Percentiles rank a stretch among this genome's conserved stretches.
These are phyloP conservation scores for Lasiosphaeris hirsuta DNA, from an alignment of 495 filamentous ascomycete species.

Conservation along the genomic window DNA sequence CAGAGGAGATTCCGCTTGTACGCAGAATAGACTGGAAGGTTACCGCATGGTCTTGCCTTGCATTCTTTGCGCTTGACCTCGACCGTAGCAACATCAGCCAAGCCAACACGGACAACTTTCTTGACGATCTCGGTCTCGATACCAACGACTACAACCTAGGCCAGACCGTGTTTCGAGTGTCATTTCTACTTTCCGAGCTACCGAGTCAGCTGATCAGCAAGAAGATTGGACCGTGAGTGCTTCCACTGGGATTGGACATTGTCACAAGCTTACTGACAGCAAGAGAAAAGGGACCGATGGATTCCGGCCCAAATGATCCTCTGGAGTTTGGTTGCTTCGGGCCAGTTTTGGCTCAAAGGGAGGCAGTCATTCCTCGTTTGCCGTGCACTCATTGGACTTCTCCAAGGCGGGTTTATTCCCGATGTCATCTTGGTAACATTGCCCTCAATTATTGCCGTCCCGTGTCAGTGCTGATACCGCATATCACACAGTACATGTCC, in stretches of 20 bases:
- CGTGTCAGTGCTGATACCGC: neutral
- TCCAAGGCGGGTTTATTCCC: constrained; percentile 53
- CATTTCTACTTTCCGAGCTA: constrained; percentile 66
- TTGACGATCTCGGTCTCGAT: constrained; percentile 30
- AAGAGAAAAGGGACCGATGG: constrained; percentile 58
- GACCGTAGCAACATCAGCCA: constrained; percentile 26
- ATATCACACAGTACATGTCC: constrained; percentile 8
- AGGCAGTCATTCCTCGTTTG: constrained; percentile 39
- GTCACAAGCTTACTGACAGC: neutral
- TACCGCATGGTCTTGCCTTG: constrained; percentile 19
- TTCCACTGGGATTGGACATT: neutral
- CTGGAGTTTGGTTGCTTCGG: constrained; percentile 45
- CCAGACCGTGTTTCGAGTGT: constrained; percentile 68
- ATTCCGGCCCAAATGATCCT: constrained; percentile 58
- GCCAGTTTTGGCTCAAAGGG: constrained; percentile 29
- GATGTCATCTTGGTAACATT: constrained; percentile 28
- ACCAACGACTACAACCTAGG: constrained; percentile 53
- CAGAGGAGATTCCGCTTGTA: constrained; percentile 39
- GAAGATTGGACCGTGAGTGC: constrained; percentile 52
- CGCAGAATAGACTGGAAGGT: constrained; percentile 32
- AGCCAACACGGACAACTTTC: constrained; percentile 36
- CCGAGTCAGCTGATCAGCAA: constrained; percentile 73
- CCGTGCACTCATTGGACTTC: constrained; percentile 36
- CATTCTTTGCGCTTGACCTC: constrained; percentile 26
- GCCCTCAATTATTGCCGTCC: no score